Evolutionary conservation across 352 stramenopile species (phyloP).

Genomic region (Elongisporangium anandrum): DNA sequence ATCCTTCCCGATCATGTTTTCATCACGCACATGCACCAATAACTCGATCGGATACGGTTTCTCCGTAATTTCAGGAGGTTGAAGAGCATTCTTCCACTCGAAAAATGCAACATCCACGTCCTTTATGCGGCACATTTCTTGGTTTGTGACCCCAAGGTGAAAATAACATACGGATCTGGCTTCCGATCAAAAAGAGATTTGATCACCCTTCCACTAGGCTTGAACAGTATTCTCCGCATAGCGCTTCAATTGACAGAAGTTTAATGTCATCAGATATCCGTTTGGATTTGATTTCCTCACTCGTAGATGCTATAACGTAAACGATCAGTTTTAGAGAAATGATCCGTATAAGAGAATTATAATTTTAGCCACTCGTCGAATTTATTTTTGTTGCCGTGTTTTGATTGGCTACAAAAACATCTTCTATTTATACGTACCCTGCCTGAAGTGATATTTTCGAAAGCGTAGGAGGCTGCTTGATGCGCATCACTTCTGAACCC

Average conservation of each 20-base stretch:
- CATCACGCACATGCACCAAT: slow-evolving; percentile 31
- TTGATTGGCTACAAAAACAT: too few species aligned
- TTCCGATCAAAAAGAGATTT: slow-evolving; percentile 39
- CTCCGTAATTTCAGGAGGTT: slow-evolving; percentile 30
- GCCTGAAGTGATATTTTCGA: too few species aligned
- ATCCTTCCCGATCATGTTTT: slow-evolving; percentile 30
- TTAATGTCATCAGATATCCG: slow-evolving; percentile 19
- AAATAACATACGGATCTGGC: slow-evolving; percentile 38
- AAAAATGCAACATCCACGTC: slow-evolving; percentile 42
- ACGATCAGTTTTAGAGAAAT: too few species aligned
- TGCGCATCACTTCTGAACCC: too few species aligned
- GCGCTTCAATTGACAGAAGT: slow-evolving; percentile 27
- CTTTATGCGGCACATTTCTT: slow-evolving; percentile 28
- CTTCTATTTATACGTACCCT: too few species aligned
- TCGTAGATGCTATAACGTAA: not conserved
- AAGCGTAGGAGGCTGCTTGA: too few species aligned
- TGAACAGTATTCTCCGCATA: slow-evolving; percentile 26
- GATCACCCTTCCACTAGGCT: slow-evolving; percentile 13
- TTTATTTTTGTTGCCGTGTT: too few species aligned
- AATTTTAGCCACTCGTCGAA: too few species aligned
- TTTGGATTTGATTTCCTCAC: not conserved
- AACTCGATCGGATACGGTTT: slow-evolving; percentile 28
- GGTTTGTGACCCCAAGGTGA: slow-evolving; percentile 4
- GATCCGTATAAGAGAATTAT: too few species aligned
- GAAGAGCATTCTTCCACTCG: slow-evolving; percentile 37